Evolutionary conservation across 805 yeast genomes (phyloP).

Genomic region (Wickerhamiella musiphila): DNA sequence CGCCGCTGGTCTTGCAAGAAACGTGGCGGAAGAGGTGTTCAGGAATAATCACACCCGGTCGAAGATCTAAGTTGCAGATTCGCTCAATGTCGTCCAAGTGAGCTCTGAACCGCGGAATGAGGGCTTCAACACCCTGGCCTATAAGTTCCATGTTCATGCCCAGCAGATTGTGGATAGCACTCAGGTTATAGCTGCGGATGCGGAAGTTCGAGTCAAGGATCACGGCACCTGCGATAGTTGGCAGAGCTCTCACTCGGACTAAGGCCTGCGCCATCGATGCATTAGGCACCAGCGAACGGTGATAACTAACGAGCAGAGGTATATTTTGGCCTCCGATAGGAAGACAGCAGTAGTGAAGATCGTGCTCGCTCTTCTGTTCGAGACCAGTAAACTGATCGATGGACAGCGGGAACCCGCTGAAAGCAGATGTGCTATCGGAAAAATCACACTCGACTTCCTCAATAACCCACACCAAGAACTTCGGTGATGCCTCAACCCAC

Average conservation of each 20-base stretch:
- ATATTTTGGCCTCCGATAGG: slow-evolving; percentile 3
- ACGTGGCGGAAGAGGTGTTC: slow-evolving; percentile 73
- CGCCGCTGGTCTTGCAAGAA: slow-evolving; percentile 15
- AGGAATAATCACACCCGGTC: slow-evolving; percentile 63
- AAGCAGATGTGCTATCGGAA: slow-evolving; percentile 33
- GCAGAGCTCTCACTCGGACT: slow-evolving; percentile 4
- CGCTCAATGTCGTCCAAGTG: slow-evolving; percentile 27
- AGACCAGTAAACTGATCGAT: neutral
- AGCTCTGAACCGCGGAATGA: slow-evolving; percentile 17
- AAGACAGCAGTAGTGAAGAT: slow-evolving; percentile 1
- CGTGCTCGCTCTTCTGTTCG: neutral
- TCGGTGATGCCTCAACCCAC: slow-evolving; percentile 66
- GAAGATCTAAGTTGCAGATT: slow-evolving; percentile 20
- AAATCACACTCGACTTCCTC: slow-evolving; percentile 45
- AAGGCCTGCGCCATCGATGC: no score
- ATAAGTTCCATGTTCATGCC: slow-evolving; percentile 7
- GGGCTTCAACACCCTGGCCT: slow-evolving; percentile 7
- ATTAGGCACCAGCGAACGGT: slow-evolving; percentile 1
- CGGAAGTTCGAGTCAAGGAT: slow-evolving; percentile 30
- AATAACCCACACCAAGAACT: slow-evolving; percentile 61
- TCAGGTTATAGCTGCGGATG: slow-evolving; percentile 24
- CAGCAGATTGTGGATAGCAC: slow-evolving; percentile 10
- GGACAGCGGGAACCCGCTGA: slow-evolving; percentile 37
- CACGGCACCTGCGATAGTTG: slow-evolving; percentile 7
- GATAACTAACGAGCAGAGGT: slow-evolving; percentile 5